Base-by-base conservation (phyloP, 192 early-diverging fungal genomes). In the Martensiomyces pterosporus region DNA sequence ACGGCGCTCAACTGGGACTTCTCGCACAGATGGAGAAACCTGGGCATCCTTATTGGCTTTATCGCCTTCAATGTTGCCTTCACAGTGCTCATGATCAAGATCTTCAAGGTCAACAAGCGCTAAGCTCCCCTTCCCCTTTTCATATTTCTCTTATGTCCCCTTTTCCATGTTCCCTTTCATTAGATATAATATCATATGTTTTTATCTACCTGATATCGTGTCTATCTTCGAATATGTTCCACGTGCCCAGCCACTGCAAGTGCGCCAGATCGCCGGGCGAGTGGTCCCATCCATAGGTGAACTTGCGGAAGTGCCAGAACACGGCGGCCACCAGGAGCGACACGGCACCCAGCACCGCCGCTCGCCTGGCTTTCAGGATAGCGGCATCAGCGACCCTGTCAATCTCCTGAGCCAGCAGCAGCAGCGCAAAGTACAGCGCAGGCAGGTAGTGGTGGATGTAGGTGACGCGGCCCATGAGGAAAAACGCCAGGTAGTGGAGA, bases 381-480 rank as follows among this genome's bases (percentile, higher is more conserved):
- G 7, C 38, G n/a, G 7, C 38, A 19, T 15, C 29, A 32, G 38
- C 38, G 33, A 19, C 67, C 60, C 90, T 91, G 25, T 90, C 84
- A 46, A 84, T 58, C 12, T 89, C 64, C 14, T 66, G 76, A 14
- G 81, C 82, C 12, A 80, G 49, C 2, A 82, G 38, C 59, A 93
- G 59, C 38, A 80, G 84, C 24, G 80, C 81, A 61, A 87, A 82
- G 26, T 90, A 80, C n/a, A 16, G 93, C 59, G 1, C 90, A 4
- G 89, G 90, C 27, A 93, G 67, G 57, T 94, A 94, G 64, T 94
- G 91, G 64, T 94, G 91, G 47, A 94, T 49, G 60, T 92, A 94
- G 14, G 92, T 71, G 33, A 82, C 78, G 26, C 91, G 80, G 6
- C 88, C 90, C 85, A 89, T 88, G 26, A 88, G 39, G 57, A 84